A percentile compares a stretch with the other conserved stretches of the same genome.
phyloP scores from a whole-genome alignment of 441 rosid genomes.

The Pelargonium hybrid region DNA sequence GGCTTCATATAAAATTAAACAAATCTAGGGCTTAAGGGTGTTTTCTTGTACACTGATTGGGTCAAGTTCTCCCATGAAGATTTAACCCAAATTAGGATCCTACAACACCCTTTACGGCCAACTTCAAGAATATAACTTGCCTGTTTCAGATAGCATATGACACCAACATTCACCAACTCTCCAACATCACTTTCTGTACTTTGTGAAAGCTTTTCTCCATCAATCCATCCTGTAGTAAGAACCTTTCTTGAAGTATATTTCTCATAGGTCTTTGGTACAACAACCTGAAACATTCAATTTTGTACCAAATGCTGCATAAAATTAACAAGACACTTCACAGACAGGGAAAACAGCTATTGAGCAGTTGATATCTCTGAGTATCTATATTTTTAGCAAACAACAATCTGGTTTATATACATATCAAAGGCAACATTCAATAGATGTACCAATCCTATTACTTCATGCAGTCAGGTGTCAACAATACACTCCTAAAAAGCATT shows the following conservation, averaged over 20 bases:
- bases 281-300: slow-evolving; percentile 44
- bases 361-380: neutral
- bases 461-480: neutral
- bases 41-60: neutral
- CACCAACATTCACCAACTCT: slow-evolving; percentile 90
- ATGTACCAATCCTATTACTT: neutral
- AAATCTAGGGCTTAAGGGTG: too few species aligned
- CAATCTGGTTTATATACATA: neutral
- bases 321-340: neutral
- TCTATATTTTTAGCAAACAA: neutral
- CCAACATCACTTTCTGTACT: slow-evolving; percentile 96
- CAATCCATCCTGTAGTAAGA: slow-evolving; percentile 85
- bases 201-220: slow-evolving; percentile 89
- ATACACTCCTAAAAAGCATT: neutral
- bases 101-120: neutral
- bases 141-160: slow-evolving; percentile 97
- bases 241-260: slow-evolving; percentile 93
- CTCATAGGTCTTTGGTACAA: slow-evolving; percentile 69
- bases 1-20: too few species aligned
- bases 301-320: neutral
- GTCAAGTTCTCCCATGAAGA: neutral
- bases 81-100: neutral
- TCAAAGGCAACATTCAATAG: neutral
- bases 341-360: neutral
- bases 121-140: slow-evolving; percentile 26